Conservation (phyloP, 2,329 filamentous ascomycete genomes). For the Graphiopsis chlorocephala region DNA sequence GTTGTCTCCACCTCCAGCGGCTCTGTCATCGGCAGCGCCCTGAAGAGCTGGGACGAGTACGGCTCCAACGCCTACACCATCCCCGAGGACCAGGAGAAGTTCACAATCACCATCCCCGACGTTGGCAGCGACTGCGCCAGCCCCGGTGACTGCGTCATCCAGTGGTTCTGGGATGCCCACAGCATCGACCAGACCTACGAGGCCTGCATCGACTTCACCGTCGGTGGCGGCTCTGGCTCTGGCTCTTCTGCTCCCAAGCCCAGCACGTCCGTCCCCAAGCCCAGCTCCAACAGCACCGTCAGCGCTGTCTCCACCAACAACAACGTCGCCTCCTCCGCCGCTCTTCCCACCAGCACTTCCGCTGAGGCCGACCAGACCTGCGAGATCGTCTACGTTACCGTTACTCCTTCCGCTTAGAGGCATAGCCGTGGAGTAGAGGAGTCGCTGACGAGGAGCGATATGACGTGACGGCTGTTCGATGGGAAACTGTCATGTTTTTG, state of each 20-base stretch:
- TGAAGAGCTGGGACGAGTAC: constrained; percentile 57
- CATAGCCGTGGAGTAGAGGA: neutral
- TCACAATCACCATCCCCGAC: constrained; percentile 56
- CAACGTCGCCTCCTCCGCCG: neutral
- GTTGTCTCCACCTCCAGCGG: constrained; percentile 52
- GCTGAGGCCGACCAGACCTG: constrained; percentile 1
- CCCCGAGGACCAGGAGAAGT: constrained; percentile 46
- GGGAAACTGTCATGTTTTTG: neutral
- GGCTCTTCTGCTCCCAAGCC: neutral
- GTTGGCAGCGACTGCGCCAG: constrained; percentile 47
- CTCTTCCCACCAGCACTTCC: neutral
- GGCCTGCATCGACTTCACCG: constrained; percentile 59
- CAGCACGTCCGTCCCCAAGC: neutral
- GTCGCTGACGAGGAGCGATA: neutral
- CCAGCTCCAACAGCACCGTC: neutral
- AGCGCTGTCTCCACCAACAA: neutral
- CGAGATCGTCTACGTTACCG: constrained; percentile 14
- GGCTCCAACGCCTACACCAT: constrained; percentile 48
- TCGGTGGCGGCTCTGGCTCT: constrained; percentile 28
- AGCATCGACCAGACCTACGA: constrained; percentile 61
- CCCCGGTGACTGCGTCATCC: constrained; percentile 54
- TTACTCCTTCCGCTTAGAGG: neutral
- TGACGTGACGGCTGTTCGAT: neutral
- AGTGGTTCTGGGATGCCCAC: constrained; percentile 62
- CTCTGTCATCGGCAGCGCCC: constrained; percentile 48